Conservation (phyloP, 1,284 basidiomycete species). For the Clitocybe nebularis region DNA sequence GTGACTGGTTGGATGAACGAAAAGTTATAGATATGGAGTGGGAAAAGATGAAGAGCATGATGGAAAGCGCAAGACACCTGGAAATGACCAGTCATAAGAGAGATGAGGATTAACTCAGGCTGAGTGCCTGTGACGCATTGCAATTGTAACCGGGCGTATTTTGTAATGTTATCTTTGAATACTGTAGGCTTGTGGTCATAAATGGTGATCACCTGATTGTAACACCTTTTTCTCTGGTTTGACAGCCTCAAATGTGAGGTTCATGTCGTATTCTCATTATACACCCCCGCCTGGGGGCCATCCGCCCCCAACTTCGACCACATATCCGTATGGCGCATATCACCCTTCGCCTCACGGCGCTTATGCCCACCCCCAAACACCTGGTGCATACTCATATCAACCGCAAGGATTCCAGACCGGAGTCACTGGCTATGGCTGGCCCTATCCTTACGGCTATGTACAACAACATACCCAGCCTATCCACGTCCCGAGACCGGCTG, state of each 20-base stretch:
- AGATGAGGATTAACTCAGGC: slow-evolving; percentile 35
- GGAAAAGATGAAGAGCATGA: slow-evolving; percentile 63
- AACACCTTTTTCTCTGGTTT: too few species aligned
- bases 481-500: slow-evolving; percentile 26
- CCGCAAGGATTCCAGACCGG: slow-evolving; percentile 37
- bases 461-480: slow-evolving; percentile 36
- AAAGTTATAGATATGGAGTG: slow-evolving; percentile 66
- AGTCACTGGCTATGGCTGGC: slow-evolving; percentile 56
- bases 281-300: slow-evolving; percentile 25
- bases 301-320: slow-evolving; percentile 38
- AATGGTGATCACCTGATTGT: too few species aligned
- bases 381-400: slow-evolving; percentile 47
- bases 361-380: slow-evolving; percentile 31
- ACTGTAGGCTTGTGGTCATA: too few species aligned
- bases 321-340: slow-evolving; percentile 53
- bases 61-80: slow-evolving; percentile 65
- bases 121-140: too few species aligned
- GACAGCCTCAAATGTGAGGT: too few species aligned
- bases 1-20: slow-evolving; percentile 78
- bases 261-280: slow-evolving; percentile 30
- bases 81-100: slow-evolving; percentile 49
- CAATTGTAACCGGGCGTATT: too few species aligned
- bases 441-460: slow-evolving; percentile 55
- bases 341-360: slow-evolving; percentile 31
- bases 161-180: too few species aligned